A percentile compares a stretch with the other conserved stretches of the same genome.
phyloP scores from a whole-genome alignment of 2,329 filamentous ascomycete genomes.

The Ceratocystis smalleyi region DNA sequence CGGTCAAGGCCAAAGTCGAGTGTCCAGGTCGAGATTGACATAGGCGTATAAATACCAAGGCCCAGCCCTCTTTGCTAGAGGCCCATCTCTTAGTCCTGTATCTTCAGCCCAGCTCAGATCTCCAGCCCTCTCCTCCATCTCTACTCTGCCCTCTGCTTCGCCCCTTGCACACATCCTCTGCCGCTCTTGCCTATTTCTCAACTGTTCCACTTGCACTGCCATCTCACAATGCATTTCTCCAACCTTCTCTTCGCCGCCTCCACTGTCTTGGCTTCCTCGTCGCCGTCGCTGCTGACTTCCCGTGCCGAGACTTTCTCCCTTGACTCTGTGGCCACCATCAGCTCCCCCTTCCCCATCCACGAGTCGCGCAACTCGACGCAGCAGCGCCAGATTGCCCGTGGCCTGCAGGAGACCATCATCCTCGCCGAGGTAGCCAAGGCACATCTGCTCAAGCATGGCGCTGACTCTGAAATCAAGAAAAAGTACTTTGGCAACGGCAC shows the following conservation, averaged over 20 bases:
- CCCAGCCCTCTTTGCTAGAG: neutral
- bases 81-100: neutral
- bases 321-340: neutral
- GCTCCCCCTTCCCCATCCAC: constrained; percentile 32
- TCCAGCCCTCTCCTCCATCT: neutral
- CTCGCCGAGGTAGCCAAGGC: constrained; percentile 46
- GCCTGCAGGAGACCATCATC: constrained; percentile 41
- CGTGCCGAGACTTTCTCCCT: neutral
- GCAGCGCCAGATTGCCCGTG: constrained; percentile 37
- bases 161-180: neutral
- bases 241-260: constrained; percentile 2
- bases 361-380: constrained; percentile 50
- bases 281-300: neutral
- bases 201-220: neutral
- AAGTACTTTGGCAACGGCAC: constrained; percentile 52
- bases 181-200: neutral
- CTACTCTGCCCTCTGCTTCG: neutral
- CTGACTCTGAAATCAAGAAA: constrained; percentile 41
- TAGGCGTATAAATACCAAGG: constrained; percentile 1
- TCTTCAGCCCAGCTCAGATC: neutral
- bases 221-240: neutral
- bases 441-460: constrained; percentile 43
- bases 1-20: neutral
- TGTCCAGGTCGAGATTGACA: no score
- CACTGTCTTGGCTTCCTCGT: neutral